Base-by-base conservation (phyloP, 2,329 filamentous ascomycete genomes). In the Fonsecaea multimorphosa region DNA sequence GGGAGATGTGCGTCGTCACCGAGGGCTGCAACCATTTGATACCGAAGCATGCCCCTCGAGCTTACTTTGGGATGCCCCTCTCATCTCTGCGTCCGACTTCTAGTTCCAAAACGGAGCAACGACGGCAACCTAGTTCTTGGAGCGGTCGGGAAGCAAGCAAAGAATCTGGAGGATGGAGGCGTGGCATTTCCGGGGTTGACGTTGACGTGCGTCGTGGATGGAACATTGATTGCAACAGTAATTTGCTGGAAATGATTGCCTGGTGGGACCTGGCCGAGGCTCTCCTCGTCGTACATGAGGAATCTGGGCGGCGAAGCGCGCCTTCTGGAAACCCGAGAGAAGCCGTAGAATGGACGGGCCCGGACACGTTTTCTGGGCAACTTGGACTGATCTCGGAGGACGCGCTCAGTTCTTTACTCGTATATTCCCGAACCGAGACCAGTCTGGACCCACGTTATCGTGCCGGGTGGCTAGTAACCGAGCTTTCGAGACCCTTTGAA, bases 251-350 rank as follows among this genome's bases (percentile, higher is more conserved):
- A 24, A 49, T 24, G 22, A 49, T 24, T 24, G 44, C 44, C 40
- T 49, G 44, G 44, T 24, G 44, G 44, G 44, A 49, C 44, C 12
- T 49, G 19, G 44, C 11, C 44, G 44, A 49, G 44, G 8, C 44
- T 49, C 44, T 24, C 29, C 29, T 31, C 8, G 29, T 31, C 29
- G n/a, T n/a, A 44, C 14, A 16, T n/a, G 38, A 14, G 19, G 44
- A 49, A 24, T 24, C 7, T 49, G n/a, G 3, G 19, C 22, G 19
- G 44, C 44, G 22, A 49, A 49, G 19, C 19, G 22, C 51, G 27
- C n/a, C 27, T 40, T 61, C 34, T 46, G 58, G 51, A 55, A 49
- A 55, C 27, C 58, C 38, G 36, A 55, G 22, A 55, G 58, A 55
- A 54, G 58, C 44, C 44, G 44, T 49, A 11, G 19, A 44, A 19